These are phyloP conservation scores for Penicillium fuscoglaucum DNA, from an alignment of 2,329 filamentous ascomycete species.

Conservation along the genomic window DNA sequence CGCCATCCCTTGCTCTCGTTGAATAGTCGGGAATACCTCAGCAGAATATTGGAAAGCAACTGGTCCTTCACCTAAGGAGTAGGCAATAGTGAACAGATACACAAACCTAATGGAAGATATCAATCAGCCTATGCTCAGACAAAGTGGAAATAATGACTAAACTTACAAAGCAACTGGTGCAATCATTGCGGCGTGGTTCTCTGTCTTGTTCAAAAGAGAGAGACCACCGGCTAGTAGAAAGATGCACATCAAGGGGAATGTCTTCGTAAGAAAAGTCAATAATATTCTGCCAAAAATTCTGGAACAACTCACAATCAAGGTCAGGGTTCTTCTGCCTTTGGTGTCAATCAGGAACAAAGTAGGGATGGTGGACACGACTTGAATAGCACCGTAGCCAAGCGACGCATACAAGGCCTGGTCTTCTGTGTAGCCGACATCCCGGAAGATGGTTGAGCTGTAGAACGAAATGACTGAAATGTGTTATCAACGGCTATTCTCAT, in stretches of 20 bases:
- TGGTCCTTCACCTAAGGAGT: conserved; percentile 62
- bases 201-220: conserved; percentile 48
- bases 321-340: conserved; percentile 60
- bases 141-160: too few species aligned
- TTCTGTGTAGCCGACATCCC: conserved; percentile 55
- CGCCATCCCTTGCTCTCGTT: conserved; percentile 44
- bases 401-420: conserved; percentile 61
- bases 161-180: conserved; percentile 27
- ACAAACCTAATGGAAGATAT: conserved; percentile 58
- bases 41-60: conserved; percentile 54
- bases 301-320: conserved; percentile 19
- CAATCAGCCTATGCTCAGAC: conserved; percentile 23
- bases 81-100: conserved; percentile 64
- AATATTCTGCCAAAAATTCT: neutral
- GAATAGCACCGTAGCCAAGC: conserved; percentile 63
- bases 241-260: conserved; percentile 66
- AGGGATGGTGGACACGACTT: conserved; percentile 62
- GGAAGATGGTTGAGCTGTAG: conserved; percentile 63
- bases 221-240: conserved; percentile 61
- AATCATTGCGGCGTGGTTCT: conserved; percentile 37
- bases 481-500: conserved; percentile 52
- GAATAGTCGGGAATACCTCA: conserved; percentile 55
- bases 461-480: conserved; percentile 58
- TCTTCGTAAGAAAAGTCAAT: conserved; percentile 51
- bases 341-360: conserved; percentile 66